Conservation (phyloP, 768 basidiomycete genomes). For the Macrolepiota albuminosa region DNA sequence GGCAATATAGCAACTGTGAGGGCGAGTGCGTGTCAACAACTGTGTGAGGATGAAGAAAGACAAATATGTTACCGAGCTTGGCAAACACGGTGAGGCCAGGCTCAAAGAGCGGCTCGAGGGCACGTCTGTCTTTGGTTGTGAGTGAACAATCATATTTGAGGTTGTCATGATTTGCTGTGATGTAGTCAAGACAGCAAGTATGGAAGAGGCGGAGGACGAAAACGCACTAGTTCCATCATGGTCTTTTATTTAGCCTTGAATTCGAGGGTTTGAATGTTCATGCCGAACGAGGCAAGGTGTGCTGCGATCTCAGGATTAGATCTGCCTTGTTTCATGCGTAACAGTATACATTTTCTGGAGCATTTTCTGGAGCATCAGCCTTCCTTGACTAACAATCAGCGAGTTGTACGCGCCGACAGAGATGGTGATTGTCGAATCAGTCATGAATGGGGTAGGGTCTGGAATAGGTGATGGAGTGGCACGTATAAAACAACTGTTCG, state of each 20-base stretch:
- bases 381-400: neutral
- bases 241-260: conserved; percentile 84
- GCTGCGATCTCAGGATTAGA: neutral
- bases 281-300: conserved; percentile 82
- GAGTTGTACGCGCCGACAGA: no score
- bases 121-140: conserved; percentile 79
- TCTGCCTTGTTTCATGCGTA: conserved; percentile 50
- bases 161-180: conserved; percentile 91
- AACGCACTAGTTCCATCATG: conserved; percentile 79
- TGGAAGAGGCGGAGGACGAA: neutral
- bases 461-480: no score
- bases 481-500: no score
- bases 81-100: conserved; percentile 83
- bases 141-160: conserved; percentile 91
- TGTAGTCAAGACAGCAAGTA: neutral
- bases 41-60: neutral
- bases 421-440: no score
- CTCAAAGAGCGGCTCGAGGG: conserved; percentile 85
- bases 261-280: conserved; percentile 68
- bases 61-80: conserved; percentile 84
- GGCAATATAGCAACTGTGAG: conserved; percentile 89
- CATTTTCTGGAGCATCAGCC: no score
- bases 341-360: no score
- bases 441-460: no score
- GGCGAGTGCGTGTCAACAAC: conserved; percentile 1